Evolutionary conservation across 148 eudicot species (phyloP).

Genomic region (Linanthus parryae): DNA sequence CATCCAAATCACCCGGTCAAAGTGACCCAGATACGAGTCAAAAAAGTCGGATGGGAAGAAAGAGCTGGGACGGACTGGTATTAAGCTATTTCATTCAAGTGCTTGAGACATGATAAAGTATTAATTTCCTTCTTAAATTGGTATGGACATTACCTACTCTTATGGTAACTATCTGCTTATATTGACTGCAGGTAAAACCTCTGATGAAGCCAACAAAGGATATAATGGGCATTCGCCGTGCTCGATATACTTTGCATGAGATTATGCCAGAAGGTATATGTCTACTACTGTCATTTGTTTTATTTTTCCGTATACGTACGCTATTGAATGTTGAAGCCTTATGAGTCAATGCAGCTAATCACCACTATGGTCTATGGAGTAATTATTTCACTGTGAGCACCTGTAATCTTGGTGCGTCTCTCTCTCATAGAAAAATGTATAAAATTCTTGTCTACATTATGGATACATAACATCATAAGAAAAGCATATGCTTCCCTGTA

Average conservation of each 20-base stretch:
- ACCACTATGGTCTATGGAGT: slow-evolving; percentile 66
- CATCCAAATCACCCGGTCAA: too few species aligned
- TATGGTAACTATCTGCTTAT: not conserved
- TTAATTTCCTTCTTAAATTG: not conserved
- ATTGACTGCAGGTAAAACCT: slow-evolving; percentile 97
- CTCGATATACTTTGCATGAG: slow-evolving; percentile 83
- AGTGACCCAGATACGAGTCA: too few species aligned
- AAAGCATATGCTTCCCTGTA: not conserved
- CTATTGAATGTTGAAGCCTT: slow-evolving; percentile 13
- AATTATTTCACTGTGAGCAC: slow-evolving; percentile 78
- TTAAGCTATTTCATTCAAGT: slow-evolving; percentile 84
- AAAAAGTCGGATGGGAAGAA: too few species aligned
- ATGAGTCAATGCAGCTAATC: slow-evolving; percentile 46
- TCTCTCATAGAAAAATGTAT: slow-evolving; percentile 7
- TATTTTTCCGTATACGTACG: slow-evolving; percentile 6
- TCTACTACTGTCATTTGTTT: slow-evolving; percentile 4
- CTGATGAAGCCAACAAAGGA: slow-evolving; percentile 71
- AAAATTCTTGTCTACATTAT: slow-evolving; percentile 1
- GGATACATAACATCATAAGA: not conserved
- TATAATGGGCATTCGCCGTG: slow-evolving; percentile 49
- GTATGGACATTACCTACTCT: slow-evolving; percentile 4
- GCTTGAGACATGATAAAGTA: slow-evolving; percentile 7
- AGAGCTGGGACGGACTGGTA: too few species aligned
- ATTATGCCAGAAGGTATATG: slow-evolving; percentile 75
- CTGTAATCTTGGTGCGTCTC: slow-evolving; percentile 67